Conservation (phyloP, 2,329 filamentous ascomycete genomes). For the Tolypocladium ovalisporum region DNA sequence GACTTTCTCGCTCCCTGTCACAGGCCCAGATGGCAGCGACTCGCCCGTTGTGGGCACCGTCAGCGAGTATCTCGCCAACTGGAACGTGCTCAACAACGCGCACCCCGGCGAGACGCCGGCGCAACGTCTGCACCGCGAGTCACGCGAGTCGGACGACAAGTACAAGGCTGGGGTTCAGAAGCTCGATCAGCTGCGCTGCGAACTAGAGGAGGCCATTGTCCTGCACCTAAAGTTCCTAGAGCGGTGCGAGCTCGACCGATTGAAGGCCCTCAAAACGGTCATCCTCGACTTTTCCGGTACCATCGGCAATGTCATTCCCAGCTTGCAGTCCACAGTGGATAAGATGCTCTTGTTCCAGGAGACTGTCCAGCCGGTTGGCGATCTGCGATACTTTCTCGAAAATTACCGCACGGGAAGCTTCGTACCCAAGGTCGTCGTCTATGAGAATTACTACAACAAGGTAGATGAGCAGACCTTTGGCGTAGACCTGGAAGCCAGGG, state of each 20-base stretch:
- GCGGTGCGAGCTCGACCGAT: conserved; percentile 86
- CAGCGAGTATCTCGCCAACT: conserved; percentile 79
- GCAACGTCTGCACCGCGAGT: conserved; percentile 79
- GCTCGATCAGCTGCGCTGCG: conserved; percentile 83
- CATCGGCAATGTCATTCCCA: conserved; percentile 95
- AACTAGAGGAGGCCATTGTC: conserved; percentile 90
- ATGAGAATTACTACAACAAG: conserved; percentile 98
- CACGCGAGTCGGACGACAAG: conserved; percentile 79
- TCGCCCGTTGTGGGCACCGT: conserved; percentile 75
- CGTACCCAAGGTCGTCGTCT: conserved; percentile 78
- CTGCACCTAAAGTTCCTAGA: conserved; percentile 92
- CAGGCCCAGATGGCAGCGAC: conserved; percentile 45
- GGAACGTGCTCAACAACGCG: conserved; percentile 76
- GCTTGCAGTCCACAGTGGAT: conserved; percentile 88
- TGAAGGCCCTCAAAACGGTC: conserved; percentile 97
- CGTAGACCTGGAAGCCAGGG: conserved; percentile 91
- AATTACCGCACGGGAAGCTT: conserved; percentile 95
- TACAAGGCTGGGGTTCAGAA: conserved; percentile 82
- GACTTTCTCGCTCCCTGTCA: conserved; percentile 61
- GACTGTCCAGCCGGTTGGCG: conserved; percentile 86
- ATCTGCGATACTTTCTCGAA: conserved; percentile 87
- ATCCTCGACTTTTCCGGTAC: conserved; percentile 95
- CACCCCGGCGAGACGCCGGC: conserved; percentile 89
- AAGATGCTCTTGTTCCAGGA: conserved; percentile 99
- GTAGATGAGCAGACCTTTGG: conserved; percentile 97